Evolutionary conservation across 306 rosid species (phyloP).

Genomic region (Malus fusca): DNA sequence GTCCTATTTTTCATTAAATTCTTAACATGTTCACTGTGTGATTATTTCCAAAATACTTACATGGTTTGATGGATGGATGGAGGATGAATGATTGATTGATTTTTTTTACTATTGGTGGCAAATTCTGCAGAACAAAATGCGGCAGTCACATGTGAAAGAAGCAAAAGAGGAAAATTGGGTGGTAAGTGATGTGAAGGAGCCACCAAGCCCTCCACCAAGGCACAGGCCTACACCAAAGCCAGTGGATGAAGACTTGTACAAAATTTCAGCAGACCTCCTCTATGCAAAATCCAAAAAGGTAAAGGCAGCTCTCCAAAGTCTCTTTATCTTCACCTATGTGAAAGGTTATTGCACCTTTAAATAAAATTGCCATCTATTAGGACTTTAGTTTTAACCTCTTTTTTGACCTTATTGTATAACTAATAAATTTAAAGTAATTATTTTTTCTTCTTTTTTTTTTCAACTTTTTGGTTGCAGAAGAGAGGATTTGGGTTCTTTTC

Average conservation of each 20-base stretch:
- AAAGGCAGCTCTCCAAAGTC: neutral
- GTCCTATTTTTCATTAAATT: too few species aligned
- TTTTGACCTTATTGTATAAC: neutral
- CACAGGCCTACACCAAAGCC: conserved; percentile 54
- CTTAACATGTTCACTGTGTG: neutral
- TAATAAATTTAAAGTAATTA: neutral
- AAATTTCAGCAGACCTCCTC: conserved; percentile 61
- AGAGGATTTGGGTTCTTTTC: conserved; percentile 64
- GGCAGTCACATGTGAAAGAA: conserved; percentile 37
- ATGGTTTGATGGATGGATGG: neutral
- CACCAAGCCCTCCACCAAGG: conserved; percentile 19
- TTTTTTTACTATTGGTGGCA: conserved; percentile 1
- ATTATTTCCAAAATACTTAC: neutral
- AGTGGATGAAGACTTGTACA: conserved; percentile 75
- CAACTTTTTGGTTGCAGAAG: conserved; percentile 47
- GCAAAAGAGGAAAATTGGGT: conserved; percentile 47
- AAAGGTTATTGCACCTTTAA: neutral
- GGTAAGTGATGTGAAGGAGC: conserved; percentile 25
- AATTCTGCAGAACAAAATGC: conserved; percentile 47
- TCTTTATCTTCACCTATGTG: too few species aligned
- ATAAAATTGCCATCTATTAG: neutral
- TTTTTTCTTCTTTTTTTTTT: neutral
- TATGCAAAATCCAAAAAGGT: conserved; percentile 70
- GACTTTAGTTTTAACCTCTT: neutral
- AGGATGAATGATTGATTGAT: neutral